Base-by-base conservation (phyloP, 2,329 filamentous ascomycete genomes). In the Fusarium newnesense region DNA sequence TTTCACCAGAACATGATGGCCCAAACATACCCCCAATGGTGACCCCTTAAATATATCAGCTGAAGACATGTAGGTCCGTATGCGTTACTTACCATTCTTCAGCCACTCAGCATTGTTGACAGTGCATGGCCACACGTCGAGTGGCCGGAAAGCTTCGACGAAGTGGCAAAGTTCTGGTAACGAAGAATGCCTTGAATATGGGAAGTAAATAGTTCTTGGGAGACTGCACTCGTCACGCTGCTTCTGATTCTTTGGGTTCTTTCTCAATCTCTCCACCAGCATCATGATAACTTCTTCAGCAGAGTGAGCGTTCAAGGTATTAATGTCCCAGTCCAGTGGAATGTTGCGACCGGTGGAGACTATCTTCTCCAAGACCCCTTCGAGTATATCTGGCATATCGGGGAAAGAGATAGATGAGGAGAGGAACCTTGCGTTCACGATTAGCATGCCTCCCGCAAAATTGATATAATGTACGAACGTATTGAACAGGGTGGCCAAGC, bases 101-200 rank as follows among this genome's bases (percentile, higher is more conserved):
- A 83, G 64, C 95, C 95, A 98, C 2, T 83, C 83, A 0, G 81
- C 76, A 21, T 87, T 81, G 68, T 94, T 87, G 4, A 92, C 89
- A 0, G 94, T 97, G 78, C 95, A 97, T 0, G 95, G 94, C 84
- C 92, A 93, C 5, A 98, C 85, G 75, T 98, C 94, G 50, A 83
- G 89, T 0, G 95, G 95, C 34, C 84, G 88, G 75, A 98, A 93
- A 0, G 86, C 85, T 7, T 85, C 79, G 2, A 97, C 85, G 2
- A 98, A 83, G 60, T 90, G 83, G 71, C 94, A 92, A 6, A 97
- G 87, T 79, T 98, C 96, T 0, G 86, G 84, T 68, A 96, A 96
- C 0, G 94, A 97, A 0, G 96, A 97, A 80, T 98, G 96, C 2
- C 96, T 89, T 1, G 96, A 96, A 78, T 95, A 98, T 0, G 95